Base-by-base conservation (phyloP, 768 basidiomycete species). In the Cytidiella melzeri region DNA sequence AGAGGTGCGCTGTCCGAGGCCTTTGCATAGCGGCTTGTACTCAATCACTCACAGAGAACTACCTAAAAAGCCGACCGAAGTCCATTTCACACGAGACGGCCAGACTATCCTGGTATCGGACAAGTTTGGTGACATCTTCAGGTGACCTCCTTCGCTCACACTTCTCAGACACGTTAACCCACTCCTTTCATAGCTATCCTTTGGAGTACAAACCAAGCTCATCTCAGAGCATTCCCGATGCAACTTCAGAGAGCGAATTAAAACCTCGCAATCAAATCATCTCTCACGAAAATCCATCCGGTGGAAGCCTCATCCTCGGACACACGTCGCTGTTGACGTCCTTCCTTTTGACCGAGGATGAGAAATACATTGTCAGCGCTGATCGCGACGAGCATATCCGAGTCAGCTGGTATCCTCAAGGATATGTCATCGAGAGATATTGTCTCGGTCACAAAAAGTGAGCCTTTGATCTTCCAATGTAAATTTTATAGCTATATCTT, bases 381-480 rank as follows among this genome's bases (percentile, higher is more conserved):
- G 96, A 98, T 61, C 71, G 96, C 40, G 96, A 99, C 61, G 96
- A 98, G 63, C 96, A 98, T 61, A 86, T 99, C 44, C 76, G 96
- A 47, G 77, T 95, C 13, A 93, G 89, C 59, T 80, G 88, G 79
- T 98, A 77, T 61, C 96, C 96, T 0, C 73, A 86, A 47, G 89
- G 92, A 15, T 87, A 84, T 56, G 77, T 77, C 39, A 87, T 97
- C 53, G 92, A 97, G 64, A 80, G 76, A 54, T 97, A 82, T 64
- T 87, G 93, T 54, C 74, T 94, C 23, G 92, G 93, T 15, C 88
- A 93, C 60, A 73, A 73, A 56, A 87, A 82, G 92, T 93, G 54
- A 57, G 81, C 63, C 2, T n/a, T 20, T 27, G 4, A 47, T 6
- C 11, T 10, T n/a, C 20, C 36, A 26, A 7, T 26, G 28, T 15